Base-by-base conservation (phyloP, 169 alveolate species). In the Plasmodium blacklocki region DNA sequence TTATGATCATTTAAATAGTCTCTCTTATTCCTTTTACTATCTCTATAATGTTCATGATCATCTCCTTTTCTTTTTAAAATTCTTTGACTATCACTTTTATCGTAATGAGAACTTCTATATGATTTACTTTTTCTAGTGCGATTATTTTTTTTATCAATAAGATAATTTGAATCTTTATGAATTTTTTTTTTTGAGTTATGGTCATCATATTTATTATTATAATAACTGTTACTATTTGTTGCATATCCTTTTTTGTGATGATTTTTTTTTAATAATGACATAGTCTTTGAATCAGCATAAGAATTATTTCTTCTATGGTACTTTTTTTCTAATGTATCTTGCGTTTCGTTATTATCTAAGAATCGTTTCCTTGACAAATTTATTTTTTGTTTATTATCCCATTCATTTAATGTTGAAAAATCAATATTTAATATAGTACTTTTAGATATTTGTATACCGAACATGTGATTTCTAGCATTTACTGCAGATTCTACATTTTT, bases 381-480 rank as follows among this genome's bases (percentile, higher is more conserved):
- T 1, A 47, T 52, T 71, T 78, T 78, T 66, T 66, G 71, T 52
- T 78, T 78, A 2, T 59, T 63, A 2, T 78, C 89, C 89, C 89
- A 50, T 18, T 66, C 89, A 0, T 71, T 76, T 7, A 78, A 56
- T 12, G 52, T 18, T 9, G 89, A 78, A 14, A 49, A 78, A 23
- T 78, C 89, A 9, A 78, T 50, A 71, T 78, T 78, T 3, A 78
- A 18, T 4, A 78, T 12, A 5, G 62, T 78, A 66, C 50, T 66
- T 5, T 78, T 78, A 0, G 89, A 66, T 2, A 78, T 18, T 11
- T 78, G 89, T 1, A 78, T 18, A 1, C 89, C 89, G 64, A 64
- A 78, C 56, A 78, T 5, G 45, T 78, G 89, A 23, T 78, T 78
- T 59, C 89, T 78, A 12, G 89, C 89, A 32, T 78, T 64, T 1